Conservation (phyloP, 2,329 filamentous ascomycete genomes). For the Verticillium isaacii region DNA sequence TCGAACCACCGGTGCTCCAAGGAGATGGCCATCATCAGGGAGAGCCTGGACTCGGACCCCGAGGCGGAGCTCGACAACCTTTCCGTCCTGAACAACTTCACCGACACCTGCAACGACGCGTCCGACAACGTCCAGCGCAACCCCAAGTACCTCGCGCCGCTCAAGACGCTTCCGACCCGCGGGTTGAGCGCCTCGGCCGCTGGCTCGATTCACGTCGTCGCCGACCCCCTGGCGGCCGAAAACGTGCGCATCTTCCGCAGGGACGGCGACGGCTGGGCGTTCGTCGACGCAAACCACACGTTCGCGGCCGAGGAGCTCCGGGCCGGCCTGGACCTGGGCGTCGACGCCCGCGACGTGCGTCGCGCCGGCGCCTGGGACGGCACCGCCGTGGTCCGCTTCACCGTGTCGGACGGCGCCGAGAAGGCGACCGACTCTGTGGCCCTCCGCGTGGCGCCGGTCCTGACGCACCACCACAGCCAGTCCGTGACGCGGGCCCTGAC, state of each 20-base stretch:
- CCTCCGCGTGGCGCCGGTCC: slow-evolving; percentile 29
- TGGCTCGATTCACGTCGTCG: slow-evolving; percentile 14
- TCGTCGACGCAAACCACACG: slow-evolving; percentile 17
- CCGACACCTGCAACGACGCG: slow-evolving; percentile 29
- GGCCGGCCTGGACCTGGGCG: slow-evolving; percentile 25
- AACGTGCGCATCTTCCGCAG: slow-evolving; percentile 22
- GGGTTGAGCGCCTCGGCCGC: slow-evolving; percentile 11
- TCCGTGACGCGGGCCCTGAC: slow-evolving; percentile 20
- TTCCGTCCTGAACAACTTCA: slow-evolving; percentile 17
- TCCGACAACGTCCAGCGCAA: slow-evolving; percentile 24
- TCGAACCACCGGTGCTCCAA: slow-evolving; percentile 21
- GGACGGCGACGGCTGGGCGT: slow-evolving; percentile 17
- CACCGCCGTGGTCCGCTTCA: slow-evolving; percentile 20
- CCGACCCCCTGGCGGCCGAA: slow-evolving; percentile 2
- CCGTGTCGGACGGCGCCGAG: not conserved
- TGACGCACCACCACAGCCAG: slow-evolving; percentile 32
- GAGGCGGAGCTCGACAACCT: slow-evolving; percentile 6
- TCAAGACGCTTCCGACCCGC: slow-evolving; percentile 21
- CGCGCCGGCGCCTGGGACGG: slow-evolving; percentile 21
- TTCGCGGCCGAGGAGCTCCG: slow-evolving; percentile 23
- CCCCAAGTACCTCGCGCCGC: slow-evolving; percentile 24
- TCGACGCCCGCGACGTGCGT: slow-evolving; percentile 27
- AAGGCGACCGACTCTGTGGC: slow-evolving; percentile 19
- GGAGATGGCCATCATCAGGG: not conserved
- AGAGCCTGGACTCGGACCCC: not conserved